Percentiles rank a stretch among this genome's conserved stretches.
Conservation (phyloP, 2,329 filamentous ascomycete species). For the Tetracladium maxilliforme region DNA sequence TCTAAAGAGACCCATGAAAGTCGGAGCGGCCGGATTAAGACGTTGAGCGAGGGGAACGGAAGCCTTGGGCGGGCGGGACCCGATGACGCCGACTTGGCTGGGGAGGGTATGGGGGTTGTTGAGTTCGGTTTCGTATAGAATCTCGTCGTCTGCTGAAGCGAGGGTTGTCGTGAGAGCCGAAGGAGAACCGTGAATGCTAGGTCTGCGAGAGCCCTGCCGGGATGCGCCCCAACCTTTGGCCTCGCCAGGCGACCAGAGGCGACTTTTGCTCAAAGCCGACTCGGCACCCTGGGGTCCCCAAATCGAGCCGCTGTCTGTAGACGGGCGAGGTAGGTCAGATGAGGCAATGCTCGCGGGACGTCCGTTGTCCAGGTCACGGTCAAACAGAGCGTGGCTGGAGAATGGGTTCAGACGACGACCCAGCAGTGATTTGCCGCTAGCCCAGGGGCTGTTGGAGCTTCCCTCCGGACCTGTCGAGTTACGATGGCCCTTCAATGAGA, state of each 20-base stretch:
- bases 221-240: conserved; percentile 55
- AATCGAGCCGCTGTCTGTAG: conserved; percentile 64
- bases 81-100: conserved; percentile 57
- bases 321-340: conserved; percentile 59
- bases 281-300: conserved; percentile 43
- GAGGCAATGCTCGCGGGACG: conserved; percentile 57
- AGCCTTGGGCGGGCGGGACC: conserved; percentile 51
- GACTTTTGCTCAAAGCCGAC: conserved; percentile 30
- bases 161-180: conserved; percentile 44
- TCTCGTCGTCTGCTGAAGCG: conserved; percentile 49
- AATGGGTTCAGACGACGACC: conserved; percentile 32
- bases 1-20: conserved; percentile 65
- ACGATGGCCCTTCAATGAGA: conserved; percentile 21
- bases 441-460: conserved; percentile 13
- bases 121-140: conserved; percentile 41
- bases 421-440: conserved; percentile 10
- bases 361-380: conserved; percentile 42
- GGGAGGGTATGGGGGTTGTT: conserved; percentile 35
- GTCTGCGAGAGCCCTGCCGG: conserved; percentile 69
- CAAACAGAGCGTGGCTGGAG: conserved; percentile 21
- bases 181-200: conserved; percentile 67
- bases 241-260: conserved; percentile 31
- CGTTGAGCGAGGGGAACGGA: conserved; percentile 29
- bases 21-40: conserved; percentile 80
- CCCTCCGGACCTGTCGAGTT: conserved; percentile 10